These are phyloP conservation scores for Strobilomyces dryophilus DNA, from an alignment of 768 basidiomycete genomes.

Conservation along the genomic window DNA sequence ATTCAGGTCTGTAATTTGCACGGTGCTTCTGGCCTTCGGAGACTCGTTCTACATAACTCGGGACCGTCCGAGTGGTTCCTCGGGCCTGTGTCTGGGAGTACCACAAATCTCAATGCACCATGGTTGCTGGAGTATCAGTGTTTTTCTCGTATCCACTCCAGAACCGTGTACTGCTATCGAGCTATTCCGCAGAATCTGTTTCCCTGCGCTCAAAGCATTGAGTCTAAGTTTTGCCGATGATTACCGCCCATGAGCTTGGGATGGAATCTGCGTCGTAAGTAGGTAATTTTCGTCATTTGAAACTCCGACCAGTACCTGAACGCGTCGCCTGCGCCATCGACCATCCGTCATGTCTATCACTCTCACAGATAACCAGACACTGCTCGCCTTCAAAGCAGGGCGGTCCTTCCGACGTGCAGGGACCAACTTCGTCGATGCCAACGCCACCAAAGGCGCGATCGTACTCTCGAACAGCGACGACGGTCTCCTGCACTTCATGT, in stretches of 20 bases:
- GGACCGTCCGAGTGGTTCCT: constrained; percentile 41
- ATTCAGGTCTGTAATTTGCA: constrained; percentile 34
- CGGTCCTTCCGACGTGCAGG: constrained; percentile 66
- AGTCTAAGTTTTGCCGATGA: too few relatives aligned
- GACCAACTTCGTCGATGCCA: constrained; percentile 65
- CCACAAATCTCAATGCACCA: constrained; percentile 26
- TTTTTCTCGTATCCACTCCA: constrained; percentile 48
- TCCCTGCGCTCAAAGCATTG: constrained; percentile 15
- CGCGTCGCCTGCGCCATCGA: constrained; percentile 4
- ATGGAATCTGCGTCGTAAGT: too few relatives aligned
- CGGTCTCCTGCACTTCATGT: constrained; percentile 71
- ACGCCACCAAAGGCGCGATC: constrained; percentile 70
- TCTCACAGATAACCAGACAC: constrained; percentile 28
- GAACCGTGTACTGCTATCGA: constrained; percentile 39
- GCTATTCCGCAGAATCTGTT: constrained; percentile 23
- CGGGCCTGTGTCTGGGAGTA: constrained; percentile 14
- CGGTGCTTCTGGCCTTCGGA: too few relatives aligned
- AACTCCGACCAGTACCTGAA: constrained; percentile 21
- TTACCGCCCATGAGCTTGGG: too few relatives aligned
- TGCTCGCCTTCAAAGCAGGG: constrained; percentile 63
- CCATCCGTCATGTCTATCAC: constrained; percentile 16
- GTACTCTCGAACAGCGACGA: constrained; percentile 67
- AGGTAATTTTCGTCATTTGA: too few relatives aligned
- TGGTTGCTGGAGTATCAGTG: constrained; percentile 23
- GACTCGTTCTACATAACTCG: too few relatives aligned